A percentile compares a stretch with the other conserved stretches of the same genome.
Evolutionary conservation across 2,329 filamentous ascomycete species (phyloP).

Genomic region (Epichloe elymi): DNA sequence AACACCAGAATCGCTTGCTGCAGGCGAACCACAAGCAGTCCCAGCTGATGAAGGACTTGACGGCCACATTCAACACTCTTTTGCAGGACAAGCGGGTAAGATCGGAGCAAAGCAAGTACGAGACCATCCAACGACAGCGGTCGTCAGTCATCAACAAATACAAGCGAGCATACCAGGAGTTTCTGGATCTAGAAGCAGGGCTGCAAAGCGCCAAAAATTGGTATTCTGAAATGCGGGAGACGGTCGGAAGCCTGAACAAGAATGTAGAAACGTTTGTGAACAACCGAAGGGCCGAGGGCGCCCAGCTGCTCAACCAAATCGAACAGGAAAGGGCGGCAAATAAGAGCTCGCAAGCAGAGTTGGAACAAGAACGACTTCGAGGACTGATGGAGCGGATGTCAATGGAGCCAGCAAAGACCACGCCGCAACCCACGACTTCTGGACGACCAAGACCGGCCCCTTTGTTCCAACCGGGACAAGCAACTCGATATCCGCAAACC

Average conservation of each 20-base stretch:
- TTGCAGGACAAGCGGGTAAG: slow-evolving; percentile 89
- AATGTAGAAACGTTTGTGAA: slow-evolving; percentile 97
- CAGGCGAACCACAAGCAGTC: slow-evolving; percentile 95
- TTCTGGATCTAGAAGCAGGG: slow-evolving; percentile 77
- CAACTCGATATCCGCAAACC: slow-evolving; percentile 38
- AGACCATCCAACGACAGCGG: slow-evolving; percentile 71
- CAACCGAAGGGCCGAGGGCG: slow-evolving; percentile 82
- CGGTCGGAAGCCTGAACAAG: slow-evolving; percentile 79
- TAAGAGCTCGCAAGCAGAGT: slow-evolving; percentile 52
- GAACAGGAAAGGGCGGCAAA: slow-evolving; percentile 60
- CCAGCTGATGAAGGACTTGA: slow-evolving; percentile 88
- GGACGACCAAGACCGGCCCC: slow-evolving; percentile 24
- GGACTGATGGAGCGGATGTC: slow-evolving; percentile 94
- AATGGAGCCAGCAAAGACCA: slow-evolving; percentile 48
- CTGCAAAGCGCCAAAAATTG: slow-evolving; percentile 83
- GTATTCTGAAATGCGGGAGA: slow-evolving; percentile 93
- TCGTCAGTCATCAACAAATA: slow-evolving; percentile 74
- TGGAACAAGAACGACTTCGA: slow-evolving; percentile 75
- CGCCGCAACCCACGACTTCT: slow-evolving; percentile 15
- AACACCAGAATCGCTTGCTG: slow-evolving; percentile 79
- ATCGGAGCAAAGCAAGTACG: slow-evolving; percentile 90
- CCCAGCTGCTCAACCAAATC: slow-evolving; percentile 77
- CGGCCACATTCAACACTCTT: slow-evolving; percentile 70
- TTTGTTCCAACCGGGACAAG: slow-evolving; percentile 34
- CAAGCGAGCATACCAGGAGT: slow-evolving; percentile 83